Percentiles rank a stretch among this genome's conserved stretches.
phyloP scores from a whole-genome alignment of 306 rosid species.

The Coriaria nepalensis region DNA sequence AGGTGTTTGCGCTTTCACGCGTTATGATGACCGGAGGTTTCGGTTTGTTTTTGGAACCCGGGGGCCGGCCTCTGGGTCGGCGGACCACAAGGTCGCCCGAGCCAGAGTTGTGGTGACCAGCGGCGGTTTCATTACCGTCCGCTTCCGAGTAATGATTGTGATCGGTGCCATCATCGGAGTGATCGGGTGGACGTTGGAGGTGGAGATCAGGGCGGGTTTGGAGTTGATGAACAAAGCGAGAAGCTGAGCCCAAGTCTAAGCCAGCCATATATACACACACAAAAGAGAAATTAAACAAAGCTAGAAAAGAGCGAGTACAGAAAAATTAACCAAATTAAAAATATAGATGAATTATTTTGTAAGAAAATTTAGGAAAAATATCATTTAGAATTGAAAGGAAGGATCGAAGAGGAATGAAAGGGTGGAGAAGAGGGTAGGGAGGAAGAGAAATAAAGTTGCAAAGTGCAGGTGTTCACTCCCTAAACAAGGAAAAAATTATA shows the following conservation, averaged over 20 bases:
- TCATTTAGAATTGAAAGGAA: conserved; percentile 12
- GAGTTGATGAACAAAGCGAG: conserved; percentile 75
- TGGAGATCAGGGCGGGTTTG: conserved; percentile 54
- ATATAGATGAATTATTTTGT: not conserved
- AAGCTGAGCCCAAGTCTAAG: conserved; percentile 89
- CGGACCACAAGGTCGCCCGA: conserved; percentile 40
- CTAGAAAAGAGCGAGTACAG: conserved; percentile 26
- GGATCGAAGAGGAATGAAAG: conserved; percentile 3
- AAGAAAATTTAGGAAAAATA: conserved; percentile 15
- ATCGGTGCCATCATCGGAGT: conserved; percentile 18
- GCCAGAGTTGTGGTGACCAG: conserved; percentile 35
- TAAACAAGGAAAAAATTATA: not conserved
- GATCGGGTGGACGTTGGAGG: conserved; percentile 24
- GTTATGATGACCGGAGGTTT: conserved; percentile 82
- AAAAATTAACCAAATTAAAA: conserved; percentile 11
- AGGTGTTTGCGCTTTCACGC: conserved; percentile 75
- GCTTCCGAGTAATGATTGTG: conserved; percentile 24
- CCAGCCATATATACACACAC: conserved; percentile 60
- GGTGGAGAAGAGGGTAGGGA: conserved; percentile 11
- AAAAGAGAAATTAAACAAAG: conserved; percentile 18
- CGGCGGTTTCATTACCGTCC: conserved; percentile 14
- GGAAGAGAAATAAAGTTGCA: not conserved
- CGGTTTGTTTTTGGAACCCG: conserved; percentile 70
- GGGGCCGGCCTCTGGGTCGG: conserved; percentile 66
- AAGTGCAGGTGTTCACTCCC: conserved; percentile 6